phyloP scores from a whole-genome alignment of 2,329 filamentous ascomycete species.

The Fusarium mexicanum region DNA sequence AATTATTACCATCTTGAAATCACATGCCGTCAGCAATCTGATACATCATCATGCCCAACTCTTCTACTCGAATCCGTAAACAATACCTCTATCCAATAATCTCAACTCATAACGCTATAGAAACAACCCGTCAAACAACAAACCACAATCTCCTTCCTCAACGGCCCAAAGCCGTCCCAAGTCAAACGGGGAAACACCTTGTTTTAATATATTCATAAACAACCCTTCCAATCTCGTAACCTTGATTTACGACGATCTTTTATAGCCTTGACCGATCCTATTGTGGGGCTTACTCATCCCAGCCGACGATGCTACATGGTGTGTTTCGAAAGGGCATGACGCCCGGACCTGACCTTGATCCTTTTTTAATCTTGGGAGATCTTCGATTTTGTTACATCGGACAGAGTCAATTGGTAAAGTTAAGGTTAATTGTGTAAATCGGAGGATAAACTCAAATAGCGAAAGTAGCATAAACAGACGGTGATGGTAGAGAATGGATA shows the following conservation, averaged over 20 bases:
- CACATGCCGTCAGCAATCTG: not conserved
- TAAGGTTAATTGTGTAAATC: not conserved
- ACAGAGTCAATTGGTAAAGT: not conserved
- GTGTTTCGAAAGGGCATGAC: slow-evolving; percentile 34
- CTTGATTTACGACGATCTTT: not conserved
- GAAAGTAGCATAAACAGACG: not conserved
- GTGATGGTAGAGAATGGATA: not conserved
- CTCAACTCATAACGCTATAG: not conserved
- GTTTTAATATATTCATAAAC: slow-evolving; percentile 3
- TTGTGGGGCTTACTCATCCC: not conserved
- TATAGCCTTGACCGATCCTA: not conserved
- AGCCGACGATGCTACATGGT: slow-evolving; percentile 28
- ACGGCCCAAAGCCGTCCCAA: not conserved
- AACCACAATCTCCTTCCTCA: not conserved
- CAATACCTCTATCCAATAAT: not conserved
- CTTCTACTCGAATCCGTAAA: not conserved
- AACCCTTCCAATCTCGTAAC: slow-evolving; percentile 16
- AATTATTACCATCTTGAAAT: not conserved
- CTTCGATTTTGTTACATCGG: not conserved
- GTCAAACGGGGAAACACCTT: not conserved
- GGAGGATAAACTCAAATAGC: not conserved
- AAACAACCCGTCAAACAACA: not conserved
- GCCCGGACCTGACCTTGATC: slow-evolving; percentile 2
- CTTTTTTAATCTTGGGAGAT: slow-evolving; percentile 12
- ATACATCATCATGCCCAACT: not conserved